Evolutionary conservation across 768 basidiomycete genomes (phyloP), one percentile per base, ranked within the genome.

Genomic region (Tulasnella sp.): DNA sequence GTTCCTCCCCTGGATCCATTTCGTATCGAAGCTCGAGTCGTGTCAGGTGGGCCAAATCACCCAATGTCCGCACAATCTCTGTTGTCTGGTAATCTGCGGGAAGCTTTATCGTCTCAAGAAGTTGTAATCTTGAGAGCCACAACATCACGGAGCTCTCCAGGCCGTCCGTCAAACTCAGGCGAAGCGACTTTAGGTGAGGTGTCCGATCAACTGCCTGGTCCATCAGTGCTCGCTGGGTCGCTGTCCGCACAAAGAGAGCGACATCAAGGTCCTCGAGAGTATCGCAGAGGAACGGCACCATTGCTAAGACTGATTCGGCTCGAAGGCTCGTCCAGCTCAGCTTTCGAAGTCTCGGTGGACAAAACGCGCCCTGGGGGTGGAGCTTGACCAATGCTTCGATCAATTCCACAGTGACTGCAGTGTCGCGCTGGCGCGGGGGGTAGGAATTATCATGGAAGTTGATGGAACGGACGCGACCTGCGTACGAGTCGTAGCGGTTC

Each of bases 401-500:
- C 34, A 72, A 18, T 34, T 41, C n/a, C 18, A 20, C 6, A n/a
- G 31, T 72, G 34, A 72, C 31, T 5, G 24, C 72, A 6, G 1
- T 16, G 20, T 72, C 31, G 11, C 34, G 72, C 18, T 20, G 11
- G 34, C 5, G 6, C 41, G 9, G 1, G 41, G 12, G 2, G 72
- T 12, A 20, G 72, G 18, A 50, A 50, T 3, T 18, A 50, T 72
- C 72, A 1, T 72, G 16, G 72, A 34, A 72, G 14, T 1, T 18
- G 18, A 72, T 34, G 41, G 72, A 12, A 16, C 72, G 72, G 41
- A 72, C 72, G 72, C 72, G 72, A 18, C n/a, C 41, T 34, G 72
- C 18, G n/a, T 72, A 72, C 1, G 72, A 20, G 72, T 41, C 72
- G n/a, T 72, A 34, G 72, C 72, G 72, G 31, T 72, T 72, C 72